Base-by-base conservation (phyloP, 2,329 filamentous ascomycete genomes). In the Verticillium zaregamsianum region DNA sequence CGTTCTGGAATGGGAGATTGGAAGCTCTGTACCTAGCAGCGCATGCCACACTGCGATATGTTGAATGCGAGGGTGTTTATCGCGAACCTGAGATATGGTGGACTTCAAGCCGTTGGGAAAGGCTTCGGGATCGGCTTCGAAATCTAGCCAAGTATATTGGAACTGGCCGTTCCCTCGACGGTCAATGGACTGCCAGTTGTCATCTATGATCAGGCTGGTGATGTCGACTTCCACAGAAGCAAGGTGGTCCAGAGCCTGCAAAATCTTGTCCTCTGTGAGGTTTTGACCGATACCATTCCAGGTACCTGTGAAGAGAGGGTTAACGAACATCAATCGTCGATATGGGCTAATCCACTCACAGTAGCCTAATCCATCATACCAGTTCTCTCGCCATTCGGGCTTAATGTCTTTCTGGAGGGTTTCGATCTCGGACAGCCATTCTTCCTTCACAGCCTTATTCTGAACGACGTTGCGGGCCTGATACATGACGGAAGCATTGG, bases 31-130 rank as follows among this genome's bases (percentile, higher is more conserved):
- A 70, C 68, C 82, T 33, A 90, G 73, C 0, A 98, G 81, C 1
- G 94, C 92, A 77, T 99, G 95, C 95, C 95, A 99, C 1, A 98
- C 94, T 12, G 91, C 92, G 58, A 98, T 85, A 68, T 97, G 90
- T 63, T 90, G 84, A 62, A 98, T 89, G 63, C 87, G 86, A 0
- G 88, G 87, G 68, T 93, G 86, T 17, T 82, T 82, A 20, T 83
- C 76, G 25, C 92, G 87, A 62, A 98, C 91, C 7, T 85, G 82
- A 5, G 81, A 77, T 1, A 96, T 82, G 0, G 90, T 87, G 7
- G 86, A 80, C 70, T 90, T 91, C 9, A 99, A 79, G 0, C 95
- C 95, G 2, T 84, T 79, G 0, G 94, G 93, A 63, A 99, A 99
- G 0, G 87, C 86, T 31, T 84, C 80, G 12, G 86, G 82, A 62